Evolutionary conservation across 2,329 filamentous ascomycete genomes (phyloP).

Genomic region (Cladorrhinum sp.): DNA sequence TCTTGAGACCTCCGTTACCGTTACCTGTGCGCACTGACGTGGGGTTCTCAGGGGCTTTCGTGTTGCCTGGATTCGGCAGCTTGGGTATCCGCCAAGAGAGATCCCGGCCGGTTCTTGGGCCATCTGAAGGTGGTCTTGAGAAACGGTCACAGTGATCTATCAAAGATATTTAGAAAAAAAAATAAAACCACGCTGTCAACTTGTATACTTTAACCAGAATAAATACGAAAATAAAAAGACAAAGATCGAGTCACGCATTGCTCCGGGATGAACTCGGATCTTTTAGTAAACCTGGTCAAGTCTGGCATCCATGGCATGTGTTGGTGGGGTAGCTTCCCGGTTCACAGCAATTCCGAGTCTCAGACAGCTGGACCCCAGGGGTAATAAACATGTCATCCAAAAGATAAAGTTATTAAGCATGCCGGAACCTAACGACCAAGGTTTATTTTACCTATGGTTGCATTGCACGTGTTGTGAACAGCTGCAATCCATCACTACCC

Average conservation of each 20-base stretch:
- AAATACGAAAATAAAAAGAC: background rate
- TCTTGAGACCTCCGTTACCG: background rate
- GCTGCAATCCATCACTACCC: background rate
- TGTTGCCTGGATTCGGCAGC: background rate
- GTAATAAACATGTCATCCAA: background rate
- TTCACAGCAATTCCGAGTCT: slow-evolving; percentile 9
- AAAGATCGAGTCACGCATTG: background rate
- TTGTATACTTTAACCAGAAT: too few relatives aligned
- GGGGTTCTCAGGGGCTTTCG: slow-evolving; percentile 8
- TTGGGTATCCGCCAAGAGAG: background rate
- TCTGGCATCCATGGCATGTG: background rate
- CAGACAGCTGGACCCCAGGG: background rate
- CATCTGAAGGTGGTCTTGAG: background rate
- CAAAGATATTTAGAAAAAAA: background rate
- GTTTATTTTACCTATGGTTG: background rate
- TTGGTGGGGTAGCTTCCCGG: slow-evolving; percentile 5
- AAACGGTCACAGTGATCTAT: background rate
- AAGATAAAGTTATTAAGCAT: background rate
- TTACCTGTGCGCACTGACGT: slow-evolving; percentile 1
- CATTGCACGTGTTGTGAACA: background rate
- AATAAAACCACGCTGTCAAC: too few relatives aligned
- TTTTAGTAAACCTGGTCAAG: background rate
- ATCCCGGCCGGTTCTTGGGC: background rate
- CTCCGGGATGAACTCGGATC: background rate
- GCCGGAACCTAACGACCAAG: background rate